Evolutionary conservation across 164 flowering plant species (phyloP), one percentile per base, ranked within the genome.

Genomic region (Litsea cubeba): DNA sequence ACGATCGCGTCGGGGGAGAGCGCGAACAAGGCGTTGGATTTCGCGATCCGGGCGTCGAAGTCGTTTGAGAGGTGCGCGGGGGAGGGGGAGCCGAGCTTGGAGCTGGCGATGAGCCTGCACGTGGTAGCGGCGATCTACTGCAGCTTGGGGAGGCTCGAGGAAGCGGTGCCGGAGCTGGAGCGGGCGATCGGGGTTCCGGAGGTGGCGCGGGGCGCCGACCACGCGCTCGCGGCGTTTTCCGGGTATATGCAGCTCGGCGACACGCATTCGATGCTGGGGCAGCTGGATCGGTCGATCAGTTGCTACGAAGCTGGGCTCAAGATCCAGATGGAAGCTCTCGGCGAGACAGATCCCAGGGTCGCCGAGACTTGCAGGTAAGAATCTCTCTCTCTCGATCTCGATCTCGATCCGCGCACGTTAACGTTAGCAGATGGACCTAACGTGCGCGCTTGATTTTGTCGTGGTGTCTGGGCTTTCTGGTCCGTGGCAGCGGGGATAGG

Each of bases 161-260:
- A 96, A 82, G 98, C 99, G 60, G 83, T 94, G n/a, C 97, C 97
- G 69, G 95, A 85, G 60, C 79, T 96, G 71, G 98, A 96, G 75
- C 84, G 90, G 75, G 96, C 99, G 23, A 88, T 96, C 70, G 28
- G 51, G 78, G 92, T 94, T n/a, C 94, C 97, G 18, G 95, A 90
- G 14, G 79, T 83, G 7, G 5, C 58, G 8, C 78, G 85, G 25
- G 99, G 98, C 1, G 78, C 94, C 68, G 97, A 96, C 77, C 97
- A 96, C 79, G 95, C 98, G 24, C 88, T 96, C 1, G 99, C 98
- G 0, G 90, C 88, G 24, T 96, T 96, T 76, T 92, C 97, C 0
- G 99, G 99, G 58, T 82, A 87, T 73, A 96, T 96, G 99, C 99
- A 96, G 85, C 82, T 96, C 1, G 99, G 99, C 1, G 99, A 96